Evolutionary conservation across 2,329 filamentous ascomycete genomes (phyloP).

Genomic region (Botrytis porri): DNA sequence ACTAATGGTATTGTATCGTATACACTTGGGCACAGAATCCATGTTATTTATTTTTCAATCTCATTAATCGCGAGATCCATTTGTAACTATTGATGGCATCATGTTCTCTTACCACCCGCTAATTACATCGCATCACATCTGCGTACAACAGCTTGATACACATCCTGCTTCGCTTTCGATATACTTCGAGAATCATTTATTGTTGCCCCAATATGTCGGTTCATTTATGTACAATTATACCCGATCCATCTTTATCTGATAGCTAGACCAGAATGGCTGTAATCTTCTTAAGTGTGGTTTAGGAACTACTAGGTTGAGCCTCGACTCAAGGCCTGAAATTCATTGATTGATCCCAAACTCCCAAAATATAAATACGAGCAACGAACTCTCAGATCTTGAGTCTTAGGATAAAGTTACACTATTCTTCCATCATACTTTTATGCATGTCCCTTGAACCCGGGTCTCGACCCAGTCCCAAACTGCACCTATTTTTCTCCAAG

Average conservation of each 20-base stretch:
- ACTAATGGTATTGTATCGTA: no score
- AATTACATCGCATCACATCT: rapidly evolving
- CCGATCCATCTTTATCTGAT: background rate
- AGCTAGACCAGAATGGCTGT: rapidly evolving
- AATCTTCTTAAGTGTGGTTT: background rate
- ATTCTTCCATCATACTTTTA: background rate
- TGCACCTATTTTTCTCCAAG: no score
- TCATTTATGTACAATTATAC: rapidly evolving
- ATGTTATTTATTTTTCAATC: no score
- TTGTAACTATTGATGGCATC: background rate
- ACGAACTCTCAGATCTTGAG: no score
- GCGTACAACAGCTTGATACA: no score
- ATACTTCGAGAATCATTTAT: background rate
- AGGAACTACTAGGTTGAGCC: no score
- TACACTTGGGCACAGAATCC: no score
- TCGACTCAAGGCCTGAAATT: no score
- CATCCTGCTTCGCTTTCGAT: background rate
- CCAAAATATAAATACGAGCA: no score
- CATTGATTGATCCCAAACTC: no score
- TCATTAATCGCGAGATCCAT: background rate
- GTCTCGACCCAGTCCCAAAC: no score
- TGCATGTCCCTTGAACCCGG: no score
- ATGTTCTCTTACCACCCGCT: background rate
- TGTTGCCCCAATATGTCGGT: background rate
- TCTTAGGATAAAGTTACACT: background rate